phyloP scores from a whole-genome alignment of 768 basidiomycete genomes.

The Pisolithus albus region DNA sequence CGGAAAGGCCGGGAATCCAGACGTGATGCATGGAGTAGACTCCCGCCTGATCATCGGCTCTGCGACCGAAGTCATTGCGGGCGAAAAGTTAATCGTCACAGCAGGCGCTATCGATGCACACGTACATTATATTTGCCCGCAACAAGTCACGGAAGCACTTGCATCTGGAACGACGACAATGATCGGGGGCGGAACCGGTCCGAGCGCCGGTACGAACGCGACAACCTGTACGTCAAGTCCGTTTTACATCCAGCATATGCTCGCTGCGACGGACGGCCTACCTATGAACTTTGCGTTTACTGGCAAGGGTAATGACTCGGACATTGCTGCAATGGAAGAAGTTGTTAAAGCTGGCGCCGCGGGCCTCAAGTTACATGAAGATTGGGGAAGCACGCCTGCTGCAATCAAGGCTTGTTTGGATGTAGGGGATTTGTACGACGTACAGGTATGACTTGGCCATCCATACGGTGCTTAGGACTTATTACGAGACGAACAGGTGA shows the following conservation, averaged over 20 bases:
- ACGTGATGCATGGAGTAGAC: constrained; percentile 79
- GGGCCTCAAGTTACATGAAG: constrained; percentile 94
- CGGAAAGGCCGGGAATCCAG: constrained; percentile 97
- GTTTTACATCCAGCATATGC: constrained; percentile 87
- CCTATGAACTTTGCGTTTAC: constrained; percentile 94
- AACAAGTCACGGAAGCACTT: constrained; percentile 82
- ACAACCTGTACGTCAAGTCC: constrained; percentile 89
- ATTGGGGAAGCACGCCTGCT: constrained; percentile 91
- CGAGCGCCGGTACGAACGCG: constrained; percentile 81
- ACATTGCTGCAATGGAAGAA: constrained; percentile 65
- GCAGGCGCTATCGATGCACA: constrained; percentile 92
- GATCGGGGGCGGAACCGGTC: constrained; percentile 96
- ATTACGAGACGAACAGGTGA: constrained; percentile 37
- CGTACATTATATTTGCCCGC: constrained; percentile 92
- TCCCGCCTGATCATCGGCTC: constrained; percentile 75
- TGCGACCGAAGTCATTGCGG: constrained; percentile 92
- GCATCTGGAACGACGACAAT: constrained; percentile 85
- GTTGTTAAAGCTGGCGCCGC: constrained; percentile 76
- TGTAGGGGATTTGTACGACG: constrained; percentile 86
- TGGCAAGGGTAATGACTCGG: constrained; percentile 94
- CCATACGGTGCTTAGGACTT: constrained; percentile 15
- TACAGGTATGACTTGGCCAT: constrained; percentile 54
- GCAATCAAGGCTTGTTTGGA: constrained; percentile 71
- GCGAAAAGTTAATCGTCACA: constrained; percentile 90
- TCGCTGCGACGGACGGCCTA: constrained; percentile 83